These are phyloP conservation scores for Raphanus hybrid DNA, from an alignment of 441 rosid species.

Conservation along the genomic window DNA sequence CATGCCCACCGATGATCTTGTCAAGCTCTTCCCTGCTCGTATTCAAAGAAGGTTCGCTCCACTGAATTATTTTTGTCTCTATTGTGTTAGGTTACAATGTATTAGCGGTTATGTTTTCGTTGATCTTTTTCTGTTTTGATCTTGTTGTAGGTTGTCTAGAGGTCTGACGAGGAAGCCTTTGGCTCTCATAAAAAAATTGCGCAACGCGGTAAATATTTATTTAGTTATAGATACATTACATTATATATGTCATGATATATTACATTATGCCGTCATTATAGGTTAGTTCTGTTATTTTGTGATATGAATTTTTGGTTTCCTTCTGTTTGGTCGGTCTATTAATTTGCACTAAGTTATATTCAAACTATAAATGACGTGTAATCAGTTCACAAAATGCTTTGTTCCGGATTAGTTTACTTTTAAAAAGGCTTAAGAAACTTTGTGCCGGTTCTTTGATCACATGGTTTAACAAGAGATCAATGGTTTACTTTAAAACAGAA, in stretches of 20 bases:
- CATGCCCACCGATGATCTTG: conserved; percentile 39
- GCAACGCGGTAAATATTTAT: conserved; percentile 26
- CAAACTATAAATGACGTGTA: too few relatives aligned
- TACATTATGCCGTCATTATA: conserved; percentile 9
- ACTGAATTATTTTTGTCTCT: neutral
- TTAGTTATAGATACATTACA: too few relatives aligned
- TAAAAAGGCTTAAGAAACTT: neutral
- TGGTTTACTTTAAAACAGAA: conserved; percentile 36
- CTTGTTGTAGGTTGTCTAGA: too few relatives aligned
- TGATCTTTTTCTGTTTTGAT: neutral
- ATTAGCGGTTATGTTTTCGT: neutral
- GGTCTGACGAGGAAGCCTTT: too few relatives aligned
- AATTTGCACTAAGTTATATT: too few relatives aligned
- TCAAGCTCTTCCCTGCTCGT: conserved; percentile 36
- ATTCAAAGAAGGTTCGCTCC: conserved; percentile 33
- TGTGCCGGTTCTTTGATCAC: conserved; percentile 6
- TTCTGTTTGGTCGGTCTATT: too few relatives aligned
- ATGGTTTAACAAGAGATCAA: neutral
- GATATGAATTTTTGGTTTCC: too few relatives aligned
- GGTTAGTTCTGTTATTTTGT: too few relatives aligned
- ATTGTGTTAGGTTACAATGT: too few relatives aligned
- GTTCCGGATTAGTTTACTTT: neutral
- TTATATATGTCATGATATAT: too few relatives aligned
- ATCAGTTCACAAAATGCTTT: neutral
- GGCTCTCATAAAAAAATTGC: conserved; percentile 24